Evolutionary conservation across 2,329 filamentous ascomycete species (phyloP), one percentile per base, ranked within the genome.

Genomic region (Stagonosporopsis tanaceti): DNA sequence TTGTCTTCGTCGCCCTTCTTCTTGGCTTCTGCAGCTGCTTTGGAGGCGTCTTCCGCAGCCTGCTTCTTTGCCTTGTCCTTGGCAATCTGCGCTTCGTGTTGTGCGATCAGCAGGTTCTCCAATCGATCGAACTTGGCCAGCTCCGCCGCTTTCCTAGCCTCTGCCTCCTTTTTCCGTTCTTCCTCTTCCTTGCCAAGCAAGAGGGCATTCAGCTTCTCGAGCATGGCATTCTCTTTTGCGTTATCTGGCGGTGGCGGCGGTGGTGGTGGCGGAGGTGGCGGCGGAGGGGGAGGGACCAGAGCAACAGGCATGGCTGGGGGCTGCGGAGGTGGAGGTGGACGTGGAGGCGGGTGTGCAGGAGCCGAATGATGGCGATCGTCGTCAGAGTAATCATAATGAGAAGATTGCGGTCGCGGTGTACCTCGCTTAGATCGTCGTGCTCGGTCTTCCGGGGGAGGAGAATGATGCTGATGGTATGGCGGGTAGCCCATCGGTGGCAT

Each of bases 1-100:
- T 69, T 69, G 57, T 69, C 67, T 54, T 77, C 76, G 34, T 78
- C 74, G 6, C 69, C 73, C 55, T 64, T 73, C 59, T 76, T 76
- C 61, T 69, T 69, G 6, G 70, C 69, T 6, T 75, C 73, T 2
- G 57, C 66, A 6, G 48, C 54, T 4, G 30, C 28, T 50, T 64
- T 67, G 7, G 74, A 72, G 7, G 63, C 67, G 4, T 69, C 72
- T 2, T 53, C 65, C 2, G 50, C 73, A 30, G 70, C 73, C 47
- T 72, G 61, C 39, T 68, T 67, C 60, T 76, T 76, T 4, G 69
- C 70, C 30, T 67, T 71, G n/a, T 75, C 72, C 56, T 76, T 77
- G 22, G 70, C 64, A 11, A 74, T 68, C 22, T 67, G 69, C n/a
- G 74, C 74, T 44, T 75, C 68, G 48, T 75, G 70, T 47, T 77